A percentile compares a stretch with the other conserved stretches of the same genome.
phyloP scores from a whole-genome alignment of 106 monocot species.

The Iris macrosiphon region DNA sequence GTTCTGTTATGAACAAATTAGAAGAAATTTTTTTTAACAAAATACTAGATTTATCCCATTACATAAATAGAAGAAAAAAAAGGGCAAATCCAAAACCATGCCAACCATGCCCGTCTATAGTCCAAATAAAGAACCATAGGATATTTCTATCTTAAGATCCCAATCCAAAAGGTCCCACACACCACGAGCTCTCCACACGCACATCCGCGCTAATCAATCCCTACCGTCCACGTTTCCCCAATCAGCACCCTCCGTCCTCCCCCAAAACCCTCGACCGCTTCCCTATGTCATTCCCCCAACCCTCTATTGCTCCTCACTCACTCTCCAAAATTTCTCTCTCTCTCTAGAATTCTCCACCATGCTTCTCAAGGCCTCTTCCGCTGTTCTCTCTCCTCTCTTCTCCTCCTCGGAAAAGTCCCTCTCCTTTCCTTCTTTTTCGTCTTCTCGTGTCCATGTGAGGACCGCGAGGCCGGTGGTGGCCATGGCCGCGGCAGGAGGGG shows the following conservation, averaged over 20 bases:
- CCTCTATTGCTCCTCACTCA: background rate
- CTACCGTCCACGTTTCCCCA: slow-evolving; percentile 12
- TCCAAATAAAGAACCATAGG: too few relatives aligned
- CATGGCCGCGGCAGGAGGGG: too few relatives aligned
- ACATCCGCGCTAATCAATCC: slow-evolving; percentile 7
- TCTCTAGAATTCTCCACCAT: too few relatives aligned
- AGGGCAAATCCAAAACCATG: too few relatives aligned
- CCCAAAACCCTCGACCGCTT: background rate
- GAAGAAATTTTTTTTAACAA: too few relatives aligned
- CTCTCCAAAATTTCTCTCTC: background rate
- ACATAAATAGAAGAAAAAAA: too few relatives aligned
- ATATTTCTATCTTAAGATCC: too few relatives aligned
- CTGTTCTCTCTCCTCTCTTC: slow-evolving; percentile 5
- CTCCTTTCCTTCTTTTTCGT: background rate
- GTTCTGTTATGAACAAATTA: too few relatives aligned
- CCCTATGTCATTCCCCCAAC: background rate
- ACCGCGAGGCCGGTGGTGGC: background rate
- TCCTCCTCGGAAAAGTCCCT: background rate
- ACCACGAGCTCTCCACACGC: slow-evolving; percentile 54
- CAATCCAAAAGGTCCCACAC: too few relatives aligned
- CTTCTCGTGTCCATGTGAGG: background rate
- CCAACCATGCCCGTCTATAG: too few relatives aligned
- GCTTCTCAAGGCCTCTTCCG: slow-evolving; percentile 10
- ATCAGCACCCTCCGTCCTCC: background rate
- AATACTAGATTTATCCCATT: too few relatives aligned